Evolutionary conservation across 192 early-diverging fungal genomes (phyloP), one percentile per base, ranked within the genome.

Genomic region (Backusella australiensis): DNA sequence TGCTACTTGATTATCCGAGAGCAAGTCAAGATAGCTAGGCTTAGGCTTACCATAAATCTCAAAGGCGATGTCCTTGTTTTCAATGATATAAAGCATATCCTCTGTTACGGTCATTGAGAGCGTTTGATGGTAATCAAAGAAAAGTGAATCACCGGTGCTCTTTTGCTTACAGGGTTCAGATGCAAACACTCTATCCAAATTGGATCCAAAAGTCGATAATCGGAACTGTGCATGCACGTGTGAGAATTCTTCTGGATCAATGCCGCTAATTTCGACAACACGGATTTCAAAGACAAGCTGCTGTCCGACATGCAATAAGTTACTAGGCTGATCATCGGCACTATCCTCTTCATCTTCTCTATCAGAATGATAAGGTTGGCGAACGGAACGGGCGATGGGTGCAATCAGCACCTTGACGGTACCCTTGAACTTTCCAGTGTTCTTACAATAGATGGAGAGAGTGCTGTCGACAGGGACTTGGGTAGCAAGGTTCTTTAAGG

Each of bases 201-300:
- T 78, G 23, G 72, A 85, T 17, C 87, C 89, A 78, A 93, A 91
- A 2, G 85, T 86, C 1, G 86, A 89, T 6, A 90, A 74, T 67
- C 86, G 84, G 81, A 93, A 94, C 71, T 94, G 93, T 21, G 84
- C 85, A 74, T 94, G 93, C 23, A 94, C 84, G 69, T 92, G 87
- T n/a, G 84, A 86, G 78, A 83, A 93, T 71, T 88, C 79, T 34
- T 81, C 69, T 73, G 91, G 90, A 38, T 75, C 78, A 32, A 94
- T 77, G 4, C 91, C 91, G 2, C 76, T 82, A 1, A 94, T 69
- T 17, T 88, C 85, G 8, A 90, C 35, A 11, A 94, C 77, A 3
- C 84, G 85, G 8, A 94, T 77, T 78, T 93, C 91, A 82, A 93
- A 93, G 7, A 92, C 72, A 1, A 91, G 59, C 5, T 81, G 77